These are phyloP conservation scores for Cucurbitaria berberidis DNA, from an alignment of 2,329 filamentous ascomycete genomes.

Conservation along the genomic window DNA sequence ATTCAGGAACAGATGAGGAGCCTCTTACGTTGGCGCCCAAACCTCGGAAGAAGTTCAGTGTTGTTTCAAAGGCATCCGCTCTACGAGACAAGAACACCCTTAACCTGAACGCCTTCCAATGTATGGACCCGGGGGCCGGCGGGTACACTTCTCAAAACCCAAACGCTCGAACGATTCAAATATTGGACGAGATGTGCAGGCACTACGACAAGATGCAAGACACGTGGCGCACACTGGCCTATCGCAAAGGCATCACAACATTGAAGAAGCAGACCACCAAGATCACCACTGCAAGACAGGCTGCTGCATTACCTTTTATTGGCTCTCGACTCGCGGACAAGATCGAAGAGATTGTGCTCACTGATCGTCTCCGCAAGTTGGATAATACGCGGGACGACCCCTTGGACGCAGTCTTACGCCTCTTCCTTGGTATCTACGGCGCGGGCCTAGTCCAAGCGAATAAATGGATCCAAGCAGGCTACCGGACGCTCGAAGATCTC, in stretches of 20 bases:
- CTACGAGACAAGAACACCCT: constrained; percentile 25
- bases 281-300: constrained; percentile 73
- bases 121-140: constrained; percentile 64
- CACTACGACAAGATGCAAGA: constrained; percentile 80
- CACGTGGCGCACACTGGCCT: constrained; percentile 75
- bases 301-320: constrained; percentile 69
- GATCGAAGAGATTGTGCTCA: constrained; percentile 86
- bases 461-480: constrained; percentile 77
- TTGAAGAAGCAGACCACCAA: constrained; percentile 69
- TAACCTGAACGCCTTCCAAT: constrained; percentile 58
- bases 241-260: constrained; percentile 77
- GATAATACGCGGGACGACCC: constrained; percentile 73
- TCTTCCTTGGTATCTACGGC: constrained; percentile 81
- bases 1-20: constrained; percentile 31
- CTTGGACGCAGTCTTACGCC: constrained; percentile 66
- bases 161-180: constrained; percentile 75
- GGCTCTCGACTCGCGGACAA: constrained; percentile 78
- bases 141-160: constrained; percentile 62
- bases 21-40: constrained; percentile 21
- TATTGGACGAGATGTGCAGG: constrained; percentile 78
- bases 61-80: constrained; percentile 10
- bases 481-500: constrained; percentile 76
- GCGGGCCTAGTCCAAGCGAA: constrained; percentile 73
- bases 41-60: constrained; percentile 7
- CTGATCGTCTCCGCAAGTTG: constrained; percentile 72